These are phyloP conservation scores for Fagopyrum tataricum DNA, from an alignment of 148 eudicot genomes.

Conservation along the genomic window DNA sequence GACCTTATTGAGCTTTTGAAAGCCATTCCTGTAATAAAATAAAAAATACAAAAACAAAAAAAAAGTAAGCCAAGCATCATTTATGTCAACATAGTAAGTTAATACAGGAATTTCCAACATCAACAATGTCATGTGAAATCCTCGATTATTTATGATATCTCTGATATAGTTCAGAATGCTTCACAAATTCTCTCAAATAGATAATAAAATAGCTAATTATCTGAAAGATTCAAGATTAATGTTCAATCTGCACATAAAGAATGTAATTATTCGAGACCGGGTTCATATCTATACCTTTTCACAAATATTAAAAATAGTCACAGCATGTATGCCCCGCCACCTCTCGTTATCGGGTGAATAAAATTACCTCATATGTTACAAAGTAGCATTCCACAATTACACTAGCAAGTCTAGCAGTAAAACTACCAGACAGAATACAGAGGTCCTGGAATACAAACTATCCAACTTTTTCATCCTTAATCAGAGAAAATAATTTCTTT, in stretches of 20 bases:
- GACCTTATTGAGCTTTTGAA: constrained; percentile 92
- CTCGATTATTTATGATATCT: background rate
- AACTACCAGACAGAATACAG: background rate
- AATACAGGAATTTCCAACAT: background rate
- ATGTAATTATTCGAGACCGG: background rate
- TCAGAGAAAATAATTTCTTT: background rate
- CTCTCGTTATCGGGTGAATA: background rate
- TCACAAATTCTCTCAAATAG: background rate
- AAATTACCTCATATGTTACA: background rate
- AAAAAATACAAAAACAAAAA: background rate
- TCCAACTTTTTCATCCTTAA: background rate
- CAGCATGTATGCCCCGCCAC: background rate
- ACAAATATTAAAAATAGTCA: background rate
- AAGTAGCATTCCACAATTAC: background rate
- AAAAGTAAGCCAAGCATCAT: background rate
- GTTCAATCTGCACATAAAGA: background rate
- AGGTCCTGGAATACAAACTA: background rate
- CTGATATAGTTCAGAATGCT: background rate
- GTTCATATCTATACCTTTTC: background rate
- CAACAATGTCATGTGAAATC: background rate
- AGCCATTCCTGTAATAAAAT: constrained; percentile 91
- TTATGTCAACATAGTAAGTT: background rate
- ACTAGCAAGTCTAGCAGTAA: background rate
- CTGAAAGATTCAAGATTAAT: background rate
- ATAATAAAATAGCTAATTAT: background rate